These are phyloP conservation scores for Colletotrichum sp. DNA, from an alignment of 2,329 filamentous ascomycete genomes.

Conservation along the genomic window DNA sequence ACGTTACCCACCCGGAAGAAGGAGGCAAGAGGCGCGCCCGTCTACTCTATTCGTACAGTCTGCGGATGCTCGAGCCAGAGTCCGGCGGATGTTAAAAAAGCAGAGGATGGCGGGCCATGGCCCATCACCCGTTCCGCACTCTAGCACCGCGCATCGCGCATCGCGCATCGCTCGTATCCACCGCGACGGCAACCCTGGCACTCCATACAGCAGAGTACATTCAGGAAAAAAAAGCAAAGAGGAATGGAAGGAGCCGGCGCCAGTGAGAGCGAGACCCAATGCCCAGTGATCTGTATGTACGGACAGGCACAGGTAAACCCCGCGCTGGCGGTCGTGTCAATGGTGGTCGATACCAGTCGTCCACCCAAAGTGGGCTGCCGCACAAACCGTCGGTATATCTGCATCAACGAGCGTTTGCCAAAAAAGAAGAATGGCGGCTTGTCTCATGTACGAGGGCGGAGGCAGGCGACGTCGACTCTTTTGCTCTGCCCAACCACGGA, in stretches of 20 bases:
- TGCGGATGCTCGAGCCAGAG: background rate
- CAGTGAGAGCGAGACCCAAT: background rate
- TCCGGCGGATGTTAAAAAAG: background rate
- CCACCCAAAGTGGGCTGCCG: background rate
- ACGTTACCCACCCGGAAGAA: background rate
- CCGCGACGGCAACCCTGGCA: slow-evolving; percentile 2
- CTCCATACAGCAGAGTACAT: background rate
- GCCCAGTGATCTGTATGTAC: background rate
- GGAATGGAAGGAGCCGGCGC: background rate
- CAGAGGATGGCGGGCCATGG: background rate
- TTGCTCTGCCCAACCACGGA: background rate
- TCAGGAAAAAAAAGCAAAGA: background rate
- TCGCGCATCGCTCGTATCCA: background rate
- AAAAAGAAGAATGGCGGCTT: background rate
- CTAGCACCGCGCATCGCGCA: slow-evolving; percentile 2
- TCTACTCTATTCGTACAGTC: background rate
- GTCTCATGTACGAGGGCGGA: background rate
- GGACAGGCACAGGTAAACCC: background rate
- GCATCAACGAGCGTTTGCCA: background rate
- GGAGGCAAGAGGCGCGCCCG: background rate
- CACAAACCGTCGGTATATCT: background rate
- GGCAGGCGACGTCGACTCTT: background rate
- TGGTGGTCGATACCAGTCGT: background rate
- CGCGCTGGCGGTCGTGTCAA: background rate
- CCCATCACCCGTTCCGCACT: background rate